phyloP scores from a whole-genome alignment of 331 rosid species.

The Cucumis variabilis region DNA sequence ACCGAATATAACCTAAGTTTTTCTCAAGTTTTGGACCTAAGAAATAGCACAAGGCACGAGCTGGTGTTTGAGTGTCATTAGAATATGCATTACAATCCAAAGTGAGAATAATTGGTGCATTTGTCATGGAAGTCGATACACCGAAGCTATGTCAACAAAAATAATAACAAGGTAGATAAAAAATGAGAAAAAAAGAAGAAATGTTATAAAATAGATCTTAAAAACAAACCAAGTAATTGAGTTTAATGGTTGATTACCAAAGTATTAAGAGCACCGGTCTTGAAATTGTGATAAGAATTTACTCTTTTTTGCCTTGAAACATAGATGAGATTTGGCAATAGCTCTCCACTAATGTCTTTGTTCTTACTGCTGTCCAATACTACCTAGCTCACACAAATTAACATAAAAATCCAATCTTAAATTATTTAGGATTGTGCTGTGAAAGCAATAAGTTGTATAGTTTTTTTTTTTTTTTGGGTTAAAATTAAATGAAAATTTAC shows the following conservation, averaged over 20 bases:
- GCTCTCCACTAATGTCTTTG: conserved; percentile 31
- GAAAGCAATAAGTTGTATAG: too few relatives aligned
- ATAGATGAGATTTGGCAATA: conserved; percentile 51
- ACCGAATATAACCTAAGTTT: conserved; percentile 41
- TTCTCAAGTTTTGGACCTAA: conserved; percentile 11
- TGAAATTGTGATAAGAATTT: conserved; percentile 45
- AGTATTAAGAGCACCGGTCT: conserved; percentile 57
- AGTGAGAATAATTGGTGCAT: conserved; percentile 49
- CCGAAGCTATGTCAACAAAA: too few relatives aligned
- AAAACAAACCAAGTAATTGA: too few relatives aligned
- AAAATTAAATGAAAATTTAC: too few relatives aligned
- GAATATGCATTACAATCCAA: conserved; percentile 50
- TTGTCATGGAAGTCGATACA: conserved; percentile 42
- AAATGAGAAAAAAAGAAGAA: neutral
- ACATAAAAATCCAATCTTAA: neutral
- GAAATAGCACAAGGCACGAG: conserved; percentile 43
- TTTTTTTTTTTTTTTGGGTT: too few relatives aligned
- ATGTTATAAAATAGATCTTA: neutral
- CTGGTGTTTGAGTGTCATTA: conserved; percentile 46
- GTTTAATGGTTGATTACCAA: conserved; percentile 28
- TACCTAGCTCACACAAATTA: conserved; percentile 34
- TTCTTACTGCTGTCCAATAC: conserved; percentile 37
- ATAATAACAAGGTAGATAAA: too few relatives aligned
- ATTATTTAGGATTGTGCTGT: too few relatives aligned
- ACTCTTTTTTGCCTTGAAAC: conserved; percentile 48